Conservation (phyloP, 192 early-diverging fungal species). For the Phycomyces nitens region DNA sequence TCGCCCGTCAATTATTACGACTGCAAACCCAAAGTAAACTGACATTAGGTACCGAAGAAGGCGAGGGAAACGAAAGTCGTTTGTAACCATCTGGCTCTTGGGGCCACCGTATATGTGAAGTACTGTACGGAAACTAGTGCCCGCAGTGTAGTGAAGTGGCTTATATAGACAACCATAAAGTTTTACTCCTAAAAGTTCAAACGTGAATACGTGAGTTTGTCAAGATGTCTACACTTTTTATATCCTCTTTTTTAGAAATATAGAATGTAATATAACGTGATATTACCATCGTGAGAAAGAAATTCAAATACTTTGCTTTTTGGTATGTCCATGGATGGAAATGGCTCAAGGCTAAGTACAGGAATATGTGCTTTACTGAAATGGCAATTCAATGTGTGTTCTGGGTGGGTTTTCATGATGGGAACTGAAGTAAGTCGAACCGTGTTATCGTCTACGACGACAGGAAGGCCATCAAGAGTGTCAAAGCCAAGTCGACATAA, state of each 20-base stretch:
- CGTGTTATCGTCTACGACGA: neutral
- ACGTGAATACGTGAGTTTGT: too few species aligned
- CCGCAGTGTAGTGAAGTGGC: conserved; percentile 42
- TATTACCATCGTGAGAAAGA: conserved; percentile 13
- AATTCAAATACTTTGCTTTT: conserved; percentile 23
- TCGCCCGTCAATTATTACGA: conserved; percentile 64
- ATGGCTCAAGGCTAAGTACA: neutral
- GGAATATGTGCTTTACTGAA: neutral
- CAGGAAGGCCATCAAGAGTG: neutral
- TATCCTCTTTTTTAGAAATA: too few species aligned
- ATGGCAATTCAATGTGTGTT: neutral
- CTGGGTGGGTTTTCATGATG: neutral
- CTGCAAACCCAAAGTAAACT: conserved; percentile 46
- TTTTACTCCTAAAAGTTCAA: conserved; percentile 16
- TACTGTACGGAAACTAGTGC: conserved; percentile 57
- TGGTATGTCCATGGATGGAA: conserved; percentile 8
- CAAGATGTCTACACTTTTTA: too few species aligned
- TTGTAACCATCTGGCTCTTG: conserved; percentile 67
- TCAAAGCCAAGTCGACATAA: conserved; percentile 33
- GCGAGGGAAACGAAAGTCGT: conserved; percentile 66
- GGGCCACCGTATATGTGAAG: conserved; percentile 73
- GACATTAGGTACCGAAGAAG: conserved; percentile 57
- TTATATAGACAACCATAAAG: conserved; percentile 60
- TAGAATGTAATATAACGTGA: conserved; percentile 3
- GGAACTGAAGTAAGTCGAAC: neutral